These are phyloP conservation scores for Boletus hoseneyae DNA, from an alignment of 1,284 basidiomycete genomes.

Conservation along the genomic window DNA sequence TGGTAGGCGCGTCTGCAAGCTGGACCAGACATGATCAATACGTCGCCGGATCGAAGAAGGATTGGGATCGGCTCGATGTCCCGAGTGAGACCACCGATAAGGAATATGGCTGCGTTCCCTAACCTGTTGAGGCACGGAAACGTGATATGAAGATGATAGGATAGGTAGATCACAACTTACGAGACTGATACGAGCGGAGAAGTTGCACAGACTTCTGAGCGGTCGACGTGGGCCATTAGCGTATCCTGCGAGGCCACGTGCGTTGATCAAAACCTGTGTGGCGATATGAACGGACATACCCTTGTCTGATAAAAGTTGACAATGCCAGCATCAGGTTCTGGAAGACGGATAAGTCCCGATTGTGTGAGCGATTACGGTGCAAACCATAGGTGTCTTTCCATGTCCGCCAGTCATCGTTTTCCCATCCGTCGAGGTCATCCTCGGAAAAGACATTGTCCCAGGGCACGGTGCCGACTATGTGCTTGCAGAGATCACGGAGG, in stretches of 20 bases:
- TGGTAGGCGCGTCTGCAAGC: conserved; percentile 82
- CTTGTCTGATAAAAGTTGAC: conserved; percentile 88
- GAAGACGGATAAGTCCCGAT: neutral
- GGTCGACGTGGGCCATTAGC: conserved; percentile 91
- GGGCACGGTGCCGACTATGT: conserved; percentile 56
- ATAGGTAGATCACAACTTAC: conserved; percentile 42
- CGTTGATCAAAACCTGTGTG: neutral
- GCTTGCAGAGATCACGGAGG: conserved; percentile 57
- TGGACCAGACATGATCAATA: conserved; percentile 90
- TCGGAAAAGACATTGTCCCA: conserved; percentile 65
- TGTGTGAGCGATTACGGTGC: neutral
- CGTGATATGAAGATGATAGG: neutral
- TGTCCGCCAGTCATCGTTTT: conserved; percentile 55
- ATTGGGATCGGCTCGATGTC: conserved; percentile 76
- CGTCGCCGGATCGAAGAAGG: conserved; percentile 83
- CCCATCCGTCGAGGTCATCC: conserved; percentile 45
- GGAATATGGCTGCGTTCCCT: conserved; percentile 82
- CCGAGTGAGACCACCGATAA: conserved; percentile 81
- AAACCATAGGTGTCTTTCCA: conserved; percentile 78
- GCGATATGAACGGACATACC: conserved; percentile 31
- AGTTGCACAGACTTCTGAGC: conserved; percentile 81
- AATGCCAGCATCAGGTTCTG: conserved; percentile 90
- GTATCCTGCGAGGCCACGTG: conserved; percentile 55
- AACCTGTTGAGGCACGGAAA: conserved; percentile 47
- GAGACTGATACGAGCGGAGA: conserved; percentile 90